Base-by-base conservation (phyloP, 495 filamentous ascomycete species). In the Bryoglossum gracile region DNA sequence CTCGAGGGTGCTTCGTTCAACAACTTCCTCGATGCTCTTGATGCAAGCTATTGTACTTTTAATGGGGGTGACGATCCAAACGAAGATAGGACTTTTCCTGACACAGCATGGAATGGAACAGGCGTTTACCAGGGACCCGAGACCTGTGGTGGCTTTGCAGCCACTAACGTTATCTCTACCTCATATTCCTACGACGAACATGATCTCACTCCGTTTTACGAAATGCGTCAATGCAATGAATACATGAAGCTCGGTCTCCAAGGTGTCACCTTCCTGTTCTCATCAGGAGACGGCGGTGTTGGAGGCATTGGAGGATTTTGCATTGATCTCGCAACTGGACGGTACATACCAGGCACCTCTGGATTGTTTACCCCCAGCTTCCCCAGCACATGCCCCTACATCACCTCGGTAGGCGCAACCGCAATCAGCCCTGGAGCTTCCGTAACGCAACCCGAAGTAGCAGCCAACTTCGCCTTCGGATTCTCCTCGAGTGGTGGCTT, bases 401-500 rank as follows among this genome's bases (percentile, higher is more conserved):
- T 76, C 13, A 73, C 73, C 3, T 61, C 63, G 8, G 71, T 75
- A 14, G 69, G 72, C 33, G 69, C 65, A 25, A 71, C 67, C 1
- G 53, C 58, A 40, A 48, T 70, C n/a, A 44, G 34, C n/a, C 41
- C 53, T 22, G 47, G 47, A 13, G 46, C 53, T 10, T 25, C 34
- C 9, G 42, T 55, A 3, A 50, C 47, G n/a, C 42, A 47, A 16
- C 53, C 53, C 22, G 53, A 55, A 47, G 30, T 45, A 46, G 53
- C 53, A 16, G 41, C 47, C n/a, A 47, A 55, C 22, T 16, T 4
- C 4, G 47, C 51, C 10, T 64, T 68, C 58, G 57, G 57, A 14
- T 67, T 67, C 22, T n/a, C n/a, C n/a, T n/a, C n/a, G n/a, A 67
- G 72, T 17, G 74, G 73, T 18, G 73, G 73, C 8, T 76, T 76